Base-by-base conservation (phyloP, 176 grass and related monocot species). In the Microstegium vimineum region DNA sequence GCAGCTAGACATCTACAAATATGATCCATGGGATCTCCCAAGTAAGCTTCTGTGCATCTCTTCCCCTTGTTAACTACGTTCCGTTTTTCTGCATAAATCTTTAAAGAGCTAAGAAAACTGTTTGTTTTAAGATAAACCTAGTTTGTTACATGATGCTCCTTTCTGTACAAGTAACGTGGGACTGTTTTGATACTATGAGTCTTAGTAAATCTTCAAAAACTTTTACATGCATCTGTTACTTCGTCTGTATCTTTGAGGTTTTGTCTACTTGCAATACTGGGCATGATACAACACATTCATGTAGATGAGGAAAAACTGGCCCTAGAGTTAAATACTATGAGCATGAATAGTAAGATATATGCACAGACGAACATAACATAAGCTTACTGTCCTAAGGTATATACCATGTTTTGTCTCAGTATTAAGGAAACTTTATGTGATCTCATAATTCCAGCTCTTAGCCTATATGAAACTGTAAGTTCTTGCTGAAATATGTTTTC, bases 1-100 rank as follows among this genome's bases (percentile, higher is more conserved):
- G 85, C 93, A 99, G 80, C 91, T 99, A 12, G 96, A 99, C 70
- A 99, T 95, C 85, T 99, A 99, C 91, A 99, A 99, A 76, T 94
- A 94, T 79, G 96, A 99, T 91, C 93, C 96, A 91, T 95, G 96
- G 93, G 96, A 99, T 93, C 93, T 99, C 87, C 93, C 96, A 95
- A 99, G 96, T 99, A 99, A 88, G 91, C 72, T 86, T 82, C 46
- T 26, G 10, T 81, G 27, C 70, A 56, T n/a, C 45, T 74, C 45
- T 56, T 34, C 17, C 27, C 73, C 56, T 67, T 34, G 20, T 78
- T 51, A 67, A 77, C 49, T 63, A 56, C 18, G 13, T 61, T 73
- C 12, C 68, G 1, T 46, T 79, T 52, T 32, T 36, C 46, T 69
- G 46, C 64, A 69, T 4, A 56, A 81, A 56, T 80, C 22, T 74